Conservation (phyloP, 139 green algal genomes). For the Closterium sp. region DNA sequence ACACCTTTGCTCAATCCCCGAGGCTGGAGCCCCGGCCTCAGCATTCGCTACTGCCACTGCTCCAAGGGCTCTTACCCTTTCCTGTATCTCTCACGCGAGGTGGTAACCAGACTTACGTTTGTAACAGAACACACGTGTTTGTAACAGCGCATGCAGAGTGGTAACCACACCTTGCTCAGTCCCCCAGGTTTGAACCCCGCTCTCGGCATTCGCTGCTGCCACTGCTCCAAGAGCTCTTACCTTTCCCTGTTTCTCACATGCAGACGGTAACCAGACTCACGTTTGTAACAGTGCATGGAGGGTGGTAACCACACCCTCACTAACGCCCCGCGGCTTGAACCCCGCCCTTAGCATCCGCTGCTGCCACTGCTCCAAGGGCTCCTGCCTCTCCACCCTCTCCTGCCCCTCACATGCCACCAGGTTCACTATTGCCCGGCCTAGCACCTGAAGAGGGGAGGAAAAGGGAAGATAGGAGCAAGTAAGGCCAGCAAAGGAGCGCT, state of each 20-base stretch:
- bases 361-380: conserved; percentile 30
- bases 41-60: too few relatives aligned
- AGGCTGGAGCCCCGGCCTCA: not conserved
- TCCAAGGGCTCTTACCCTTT: too few relatives aligned
- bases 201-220: not conserved
- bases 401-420: conserved; percentile 17
- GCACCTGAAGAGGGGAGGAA: too few relatives aligned
- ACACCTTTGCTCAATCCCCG: not conserved
- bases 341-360: not conserved
- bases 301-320: conserved; percentile 1
- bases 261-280: not conserved
- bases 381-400: conserved; percentile 32
- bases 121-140: not conserved
- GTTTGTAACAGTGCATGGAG: conserved; percentile 4
- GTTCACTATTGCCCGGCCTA: conserved; percentile 28
- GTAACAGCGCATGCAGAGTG: not conserved
- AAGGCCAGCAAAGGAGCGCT: too few relatives aligned
- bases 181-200: not conserved
- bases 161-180: not conserved
- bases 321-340: not conserved
- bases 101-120: not conserved
- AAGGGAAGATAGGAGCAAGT: too few relatives aligned
- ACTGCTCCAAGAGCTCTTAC: not conserved
- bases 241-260: not conserved
- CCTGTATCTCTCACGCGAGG: too few relatives aligned